Evolutionary conservation across 495 filamentous ascomycete species (phyloP).

Genomic region (Aspergillus biplanus): DNA sequence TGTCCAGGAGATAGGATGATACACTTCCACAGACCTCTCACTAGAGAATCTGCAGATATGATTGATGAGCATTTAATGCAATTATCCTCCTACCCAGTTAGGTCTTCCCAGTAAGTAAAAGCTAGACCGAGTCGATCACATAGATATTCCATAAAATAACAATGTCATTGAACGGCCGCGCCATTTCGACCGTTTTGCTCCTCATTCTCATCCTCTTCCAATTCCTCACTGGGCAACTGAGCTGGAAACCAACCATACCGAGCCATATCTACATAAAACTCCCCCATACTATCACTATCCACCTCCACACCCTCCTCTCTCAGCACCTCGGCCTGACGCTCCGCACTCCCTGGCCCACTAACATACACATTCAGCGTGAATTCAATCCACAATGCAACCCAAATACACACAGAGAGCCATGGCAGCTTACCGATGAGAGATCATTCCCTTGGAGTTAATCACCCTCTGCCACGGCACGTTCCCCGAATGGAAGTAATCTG

Average conservation of each 20-base stretch:
- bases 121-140: too few species aligned
- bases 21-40: conserved; percentile 18
- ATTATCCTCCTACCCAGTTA: neutral
- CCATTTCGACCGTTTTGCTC: neutral
- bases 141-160: too few species aligned
- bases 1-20: conserved; percentile 16
- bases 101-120: too few species aligned
- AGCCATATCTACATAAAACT: conserved; percentile 67
- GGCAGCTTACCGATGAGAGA: conserved; percentile 72
- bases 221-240: conserved; percentile 40
- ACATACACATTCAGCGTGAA: conserved; percentile 18
- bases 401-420: neutral
- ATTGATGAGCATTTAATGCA: conserved; percentile 10
- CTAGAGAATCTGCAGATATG: conserved; percentile 23
- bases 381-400: neutral
- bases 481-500: conserved; percentile 61
- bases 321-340: conserved; percentile 70
- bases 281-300: conserved; percentile 64
- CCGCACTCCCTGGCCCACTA: conserved; percentile 69
- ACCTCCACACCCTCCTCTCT: conserved; percentile 71
- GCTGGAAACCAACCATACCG: conserved; percentile 79
- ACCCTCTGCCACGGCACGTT: conserved; percentile 97
- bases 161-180: too few species aligned
- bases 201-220: conserved; percentile 18
- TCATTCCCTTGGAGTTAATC: conserved; percentile 81